Evolutionary conservation across 805 yeast genomes (phyloP).

Genomic region (Ogataea paraovalis): DNA sequence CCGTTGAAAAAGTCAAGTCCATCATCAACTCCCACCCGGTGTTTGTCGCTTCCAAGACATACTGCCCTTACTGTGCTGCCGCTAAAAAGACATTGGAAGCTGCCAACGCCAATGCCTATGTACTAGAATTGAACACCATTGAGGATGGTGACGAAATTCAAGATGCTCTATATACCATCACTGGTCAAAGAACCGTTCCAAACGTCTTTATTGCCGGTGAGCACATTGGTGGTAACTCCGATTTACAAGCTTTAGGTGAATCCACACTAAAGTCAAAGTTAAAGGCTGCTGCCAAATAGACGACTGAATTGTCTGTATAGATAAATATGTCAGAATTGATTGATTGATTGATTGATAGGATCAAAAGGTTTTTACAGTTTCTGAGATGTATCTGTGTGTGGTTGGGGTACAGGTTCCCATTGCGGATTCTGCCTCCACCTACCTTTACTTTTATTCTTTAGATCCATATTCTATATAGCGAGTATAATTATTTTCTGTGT

Average conservation of each 20-base stretch:
- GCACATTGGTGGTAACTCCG: slow-evolving; percentile 95
- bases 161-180: slow-evolving; percentile 66
- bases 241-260: slow-evolving; percentile 63
- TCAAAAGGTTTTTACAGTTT: too few relatives aligned
- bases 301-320: neutral
- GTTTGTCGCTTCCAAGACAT: slow-evolving; percentile 78
- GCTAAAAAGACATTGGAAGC: slow-evolving; percentile 41
- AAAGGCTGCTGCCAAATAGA: slow-evolving; percentile 4
- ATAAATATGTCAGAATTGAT: too few relatives aligned
- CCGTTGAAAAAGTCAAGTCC: slow-evolving; percentile 53
- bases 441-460: too few relatives aligned
- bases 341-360: too few relatives aligned
- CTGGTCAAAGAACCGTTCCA: slow-evolving; percentile 94
- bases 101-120: slow-evolving; percentile 44
- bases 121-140: slow-evolving; percentile 47
- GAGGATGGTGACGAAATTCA: slow-evolving; percentile 82
- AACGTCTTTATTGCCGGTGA: slow-evolving; percentile 85
- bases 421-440: too few relatives aligned
- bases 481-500: too few relatives aligned
- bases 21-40: slow-evolving; percentile 63
- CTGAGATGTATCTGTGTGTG: too few relatives aligned
- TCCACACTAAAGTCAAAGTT: slow-evolving; percentile 13
- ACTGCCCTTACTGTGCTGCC: slow-evolving; percentile 63
- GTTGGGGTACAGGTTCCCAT: too few relatives aligned
- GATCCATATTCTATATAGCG: too few relatives aligned